These are phyloP conservation scores for Pelargonium cotyledonis DNA, from an alignment of 441 rosid genomes.

Conservation along the genomic window DNA sequence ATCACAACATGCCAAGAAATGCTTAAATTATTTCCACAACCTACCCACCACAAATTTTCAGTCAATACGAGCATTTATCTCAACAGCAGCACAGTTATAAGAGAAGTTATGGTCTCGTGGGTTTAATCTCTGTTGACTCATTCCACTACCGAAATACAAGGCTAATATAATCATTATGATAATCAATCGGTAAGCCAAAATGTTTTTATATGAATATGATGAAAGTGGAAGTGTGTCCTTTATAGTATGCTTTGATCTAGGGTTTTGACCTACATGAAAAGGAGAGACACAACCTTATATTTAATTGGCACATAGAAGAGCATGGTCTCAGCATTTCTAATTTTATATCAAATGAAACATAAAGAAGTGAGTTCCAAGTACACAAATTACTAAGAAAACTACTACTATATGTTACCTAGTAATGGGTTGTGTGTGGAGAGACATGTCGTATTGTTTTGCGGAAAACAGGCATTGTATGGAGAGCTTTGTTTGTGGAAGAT, in stretches of 20 bases:
- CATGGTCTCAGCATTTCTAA: slow-evolving; percentile 2
- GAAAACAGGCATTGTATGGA: slow-evolving; percentile 13
- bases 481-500: slow-evolving; percentile 20
- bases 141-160: neutral
- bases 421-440: slow-evolving; percentile 23
- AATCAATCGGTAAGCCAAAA: neutral
- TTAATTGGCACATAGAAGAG: neutral
- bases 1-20: slow-evolving; percentile 3
- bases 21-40: slow-evolving; percentile 3
- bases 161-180: neutral
- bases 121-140: neutral
- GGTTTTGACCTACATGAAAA: slow-evolving; percentile 3
- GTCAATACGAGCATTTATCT: neutral
- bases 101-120: neutral
- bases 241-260: slow-evolving; percentile 1
- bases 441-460: slow-evolving; percentile 25
- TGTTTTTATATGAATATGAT: neutral
- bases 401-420: slow-evolving; percentile 4
- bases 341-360: neutral
- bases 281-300: neutral
- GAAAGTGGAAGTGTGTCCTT: neutral
- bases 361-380: slow-evolving; percentile 1
- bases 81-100: neutral
- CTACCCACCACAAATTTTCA: neutral
- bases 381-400: slow-evolving; percentile 6